Conservation (phyloP, 768 basidiomycete species). For the Termitomyces sp. region DNA sequence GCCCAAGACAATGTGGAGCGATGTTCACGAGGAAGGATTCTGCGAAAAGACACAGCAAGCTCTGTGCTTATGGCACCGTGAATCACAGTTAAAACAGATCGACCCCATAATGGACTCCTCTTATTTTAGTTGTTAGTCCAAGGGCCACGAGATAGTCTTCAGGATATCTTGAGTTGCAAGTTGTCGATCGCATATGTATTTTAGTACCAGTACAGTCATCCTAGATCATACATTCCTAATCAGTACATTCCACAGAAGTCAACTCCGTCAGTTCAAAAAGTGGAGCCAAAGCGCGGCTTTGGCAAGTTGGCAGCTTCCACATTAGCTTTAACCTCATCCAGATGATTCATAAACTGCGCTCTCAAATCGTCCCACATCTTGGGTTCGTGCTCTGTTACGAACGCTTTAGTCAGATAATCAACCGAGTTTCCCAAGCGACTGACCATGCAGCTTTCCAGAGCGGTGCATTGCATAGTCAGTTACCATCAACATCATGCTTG, state of each 20-base stretch:
- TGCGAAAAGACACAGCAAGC: slow-evolving; percentile 12
- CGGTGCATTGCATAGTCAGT: slow-evolving; percentile 62
- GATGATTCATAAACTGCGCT: slow-evolving; percentile 52
- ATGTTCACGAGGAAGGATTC: slow-evolving; percentile 12
- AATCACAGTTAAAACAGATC: background rate
- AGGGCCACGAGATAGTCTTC: background rate
- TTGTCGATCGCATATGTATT: background rate
- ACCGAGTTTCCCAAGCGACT: slow-evolving; percentile 6
- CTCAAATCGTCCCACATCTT: slow-evolving; percentile 63
- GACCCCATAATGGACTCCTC: background rate
- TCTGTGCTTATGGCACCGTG: background rate
- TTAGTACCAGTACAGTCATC: background rate
- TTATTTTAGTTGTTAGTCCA: background rate
- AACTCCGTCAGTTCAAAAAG: background rate
- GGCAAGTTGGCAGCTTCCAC: slow-evolving; percentile 35
- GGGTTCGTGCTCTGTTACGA: slow-evolving; percentile 21
- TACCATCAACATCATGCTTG: slow-evolving; percentile 56
- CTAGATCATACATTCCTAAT: background rate
- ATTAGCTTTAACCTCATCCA: slow-evolving; percentile 50
- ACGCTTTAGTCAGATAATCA: background rate
- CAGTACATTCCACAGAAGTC: background rate
- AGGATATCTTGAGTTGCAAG: background rate
- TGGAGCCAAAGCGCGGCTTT: background rate
- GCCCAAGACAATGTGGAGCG: slow-evolving; percentile 9
- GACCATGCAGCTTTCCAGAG: slow-evolving; percentile 55